Base-by-base conservation (phyloP, 1,284 basidiomycete species). In the Boletus sp. region DNA sequence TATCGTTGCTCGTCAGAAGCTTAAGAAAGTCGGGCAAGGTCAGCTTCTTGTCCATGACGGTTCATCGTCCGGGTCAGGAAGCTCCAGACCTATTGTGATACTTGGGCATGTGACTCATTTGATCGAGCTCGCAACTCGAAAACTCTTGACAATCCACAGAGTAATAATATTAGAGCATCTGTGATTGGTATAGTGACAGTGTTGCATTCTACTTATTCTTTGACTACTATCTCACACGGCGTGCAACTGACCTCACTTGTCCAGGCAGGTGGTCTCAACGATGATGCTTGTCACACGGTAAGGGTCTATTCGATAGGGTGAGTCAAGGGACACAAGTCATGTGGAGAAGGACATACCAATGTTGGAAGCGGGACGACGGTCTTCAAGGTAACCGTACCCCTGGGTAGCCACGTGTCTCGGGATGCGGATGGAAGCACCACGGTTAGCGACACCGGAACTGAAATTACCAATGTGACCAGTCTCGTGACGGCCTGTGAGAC, bases 351-450 rank as follows among this genome's bases (percentile, higher is more conserved):
- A 26, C 56, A 51, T 75, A 90, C 93, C 93, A 60, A 97, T 91
- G 80, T 99, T 99, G 66, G 94, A 97, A 46, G 95, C 95, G 29
- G 94, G 94, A 58, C 94, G 91, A 58, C 94, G 82, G 74, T 95
- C 93, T 72, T 97, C 94, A 60, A 98, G 75, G 78, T 99, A 99
- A 36, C 96, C 95, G 67, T 86, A 90, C 54, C 94, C 94, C 72
- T 94, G 85, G 29, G 87, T 78, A 50, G 87, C 89, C 60, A 96
- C 93, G 69, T 95, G 91, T 62, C 94, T 78, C 48, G 94, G 94
- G 49, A 96, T 87, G 75, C 91, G 85, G 70, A 94, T 90, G n/a
- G 89, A 94, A 44, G 92, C 93, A 66, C 94, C 95, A 72, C 95
- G 91, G 80, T 99, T 92, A 62, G 95, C 95, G 53, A 98, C 91